Evolutionary conservation across 306 rosid species (phyloP), one percentile per base, ranked within the genome.

Genomic region (Cicer bijugum): DNA sequence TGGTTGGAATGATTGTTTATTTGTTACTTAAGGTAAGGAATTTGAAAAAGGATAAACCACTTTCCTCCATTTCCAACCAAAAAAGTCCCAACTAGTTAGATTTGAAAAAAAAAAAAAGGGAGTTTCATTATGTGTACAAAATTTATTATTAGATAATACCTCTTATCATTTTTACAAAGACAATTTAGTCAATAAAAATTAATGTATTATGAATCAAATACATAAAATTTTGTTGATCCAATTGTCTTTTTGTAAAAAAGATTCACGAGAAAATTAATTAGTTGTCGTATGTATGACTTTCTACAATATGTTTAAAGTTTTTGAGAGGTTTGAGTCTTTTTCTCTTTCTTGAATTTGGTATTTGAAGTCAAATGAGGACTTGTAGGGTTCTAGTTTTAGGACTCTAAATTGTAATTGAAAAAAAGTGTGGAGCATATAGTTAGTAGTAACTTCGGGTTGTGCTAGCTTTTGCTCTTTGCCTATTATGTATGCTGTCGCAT

Each of bases 31-130:
- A 12, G 61, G 8, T 79, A 6, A 79, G 82, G 53, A 64, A 37
- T 64, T 72, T 78, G 78, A 53, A 61, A 6, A 72, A 5, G 48
- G 78, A 72, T 45, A 44, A 72, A 37, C 82, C 82, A 53, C 78
- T 79, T 53, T 79, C 82, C 17, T 20, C 69, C 4, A 79, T 79
- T 64, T 79, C 74, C 78, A 79, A 44, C 47, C 74, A 72, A 37
- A 79, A 79, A 64, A 79, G 46, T 35, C 74, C 74, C 0, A 45
- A 23, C 1, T 23, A 28, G 33, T 28, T 64, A 17, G 53, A 11
- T 9, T 0, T 79, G 53, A 64, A 70, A 47, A 60, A 69, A 7
- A 44, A 6, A 47, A 60, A 69, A 7, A 44, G 2, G 5, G 68
- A 8, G 7, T 53, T 53, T 53, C 0, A 17, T n/a, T 17, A 6